Percentiles rank a stretch among this genome's conserved stretches.
Evolutionary conservation across 106 monocot genomes (phyloP).

Genomic region (Acorus gramineus): DNA sequence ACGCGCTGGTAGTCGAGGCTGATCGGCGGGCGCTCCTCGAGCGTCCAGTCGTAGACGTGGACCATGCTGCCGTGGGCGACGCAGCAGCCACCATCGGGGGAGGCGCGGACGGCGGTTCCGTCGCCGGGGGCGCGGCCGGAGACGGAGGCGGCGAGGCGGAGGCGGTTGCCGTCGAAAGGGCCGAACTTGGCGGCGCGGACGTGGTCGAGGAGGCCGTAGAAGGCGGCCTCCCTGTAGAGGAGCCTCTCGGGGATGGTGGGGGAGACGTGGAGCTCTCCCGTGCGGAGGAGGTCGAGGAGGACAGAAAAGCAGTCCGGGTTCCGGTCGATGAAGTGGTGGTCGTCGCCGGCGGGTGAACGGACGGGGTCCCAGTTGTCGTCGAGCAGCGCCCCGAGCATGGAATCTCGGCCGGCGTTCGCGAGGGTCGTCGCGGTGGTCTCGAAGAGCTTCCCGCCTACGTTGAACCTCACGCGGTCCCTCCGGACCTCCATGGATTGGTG

Average conservation of each 20-base stretch:
- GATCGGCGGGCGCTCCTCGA: constrained; percentile 54
- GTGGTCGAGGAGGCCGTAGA: constrained; percentile 68
- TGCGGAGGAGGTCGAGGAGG: constrained; percentile 82
- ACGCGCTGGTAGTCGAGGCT: constrained; percentile 67
- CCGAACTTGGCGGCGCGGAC: constrained; percentile 66
- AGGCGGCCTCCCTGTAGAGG: constrained; percentile 64
- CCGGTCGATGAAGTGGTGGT: constrained; percentile 67
- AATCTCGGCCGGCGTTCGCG: constrained; percentile 56
- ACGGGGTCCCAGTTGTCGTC: constrained; percentile 42
- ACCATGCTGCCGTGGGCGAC: constrained; percentile 79
- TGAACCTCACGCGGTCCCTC: constrained; percentile 50
- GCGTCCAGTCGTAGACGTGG: constrained; percentile 83
- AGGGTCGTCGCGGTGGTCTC: constrained; percentile 83
- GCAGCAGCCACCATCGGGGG: constrained; percentile 89
- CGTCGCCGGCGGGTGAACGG: not conserved
- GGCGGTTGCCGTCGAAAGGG: constrained; percentile 60
- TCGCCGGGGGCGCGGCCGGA: constrained; percentile 69
- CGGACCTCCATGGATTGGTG: constrained; percentile 10
- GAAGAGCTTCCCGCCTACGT: constrained; percentile 77
- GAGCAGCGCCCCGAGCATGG: constrained; percentile 80
- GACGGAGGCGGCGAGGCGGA: constrained; percentile 35
- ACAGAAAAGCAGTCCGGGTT: constrained; percentile 68
- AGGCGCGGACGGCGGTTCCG: constrained; percentile 70
- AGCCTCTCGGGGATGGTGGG: constrained; percentile 36
- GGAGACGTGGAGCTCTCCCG: constrained; percentile 65